These are phyloP conservation scores for Aspergillus cejpii DNA, from an alignment of 2,329 filamentous ascomycete genomes.

Conservation along the genomic window DNA sequence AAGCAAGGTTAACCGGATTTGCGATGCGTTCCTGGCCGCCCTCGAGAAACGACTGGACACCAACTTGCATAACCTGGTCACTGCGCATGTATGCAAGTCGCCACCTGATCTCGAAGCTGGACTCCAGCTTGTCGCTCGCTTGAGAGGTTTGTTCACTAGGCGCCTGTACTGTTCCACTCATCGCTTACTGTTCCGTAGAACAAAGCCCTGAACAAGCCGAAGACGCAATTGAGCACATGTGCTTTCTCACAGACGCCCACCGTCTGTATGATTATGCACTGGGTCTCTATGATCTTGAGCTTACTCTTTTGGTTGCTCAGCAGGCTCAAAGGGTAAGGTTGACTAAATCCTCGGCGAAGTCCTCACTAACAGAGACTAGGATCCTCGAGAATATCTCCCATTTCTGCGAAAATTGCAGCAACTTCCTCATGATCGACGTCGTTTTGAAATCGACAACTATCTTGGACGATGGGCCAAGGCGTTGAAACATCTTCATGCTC, in stretches of 20 bases:
- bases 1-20: conserved; percentile 77
- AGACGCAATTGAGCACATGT: conserved; percentile 90
- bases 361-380: conserved; percentile 38
- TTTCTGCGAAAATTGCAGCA: conserved; percentile 84
- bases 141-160: conserved; percentile 45
- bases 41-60: conserved; percentile 57
- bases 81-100: conserved; percentile 85
- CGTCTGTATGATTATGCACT: conserved; percentile 84
- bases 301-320: conserved; percentile 84
- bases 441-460: conserved; percentile 84
- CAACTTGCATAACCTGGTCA: conserved; percentile 85
- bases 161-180: not conserved
- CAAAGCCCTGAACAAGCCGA: conserved; percentile 68
- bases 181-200: conserved; percentile 31
- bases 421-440: conserved; percentile 61
- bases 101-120: conserved; percentile 87
- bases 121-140: conserved; percentile 66
- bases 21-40: conserved; percentile 69
- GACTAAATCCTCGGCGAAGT: not conserved
- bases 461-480: conserved; percentile 72
- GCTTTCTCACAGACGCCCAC: conserved; percentile 91
- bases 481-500: conserved; percentile 63
- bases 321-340: conserved; percentile 69
- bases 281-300: conserved; percentile 83
- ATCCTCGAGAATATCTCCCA: conserved; percentile 89